Percentiles rank a stretch among this genome's conserved stretches.
Evolutionary conservation across 2,329 filamentous ascomycete genomes (phyloP).

Genomic region (Monilinia vaccinii-corymbosi): DNA sequence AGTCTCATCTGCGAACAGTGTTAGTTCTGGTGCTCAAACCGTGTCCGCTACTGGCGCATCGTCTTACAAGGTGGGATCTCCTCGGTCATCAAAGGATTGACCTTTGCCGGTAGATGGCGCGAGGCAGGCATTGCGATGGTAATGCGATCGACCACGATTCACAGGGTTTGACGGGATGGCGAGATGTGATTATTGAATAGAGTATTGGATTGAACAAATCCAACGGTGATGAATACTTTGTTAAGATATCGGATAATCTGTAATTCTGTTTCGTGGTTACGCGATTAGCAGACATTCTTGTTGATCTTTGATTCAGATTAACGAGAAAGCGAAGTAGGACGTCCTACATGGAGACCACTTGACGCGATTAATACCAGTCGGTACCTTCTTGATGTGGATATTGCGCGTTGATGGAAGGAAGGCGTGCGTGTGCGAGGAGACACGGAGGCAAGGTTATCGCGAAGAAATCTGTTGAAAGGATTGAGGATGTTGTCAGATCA

Average conservation of each 20-base stretch:
- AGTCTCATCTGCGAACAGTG: constrained; percentile 21
- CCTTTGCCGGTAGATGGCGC: constrained; percentile 44
- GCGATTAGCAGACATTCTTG: constrained; percentile 1
- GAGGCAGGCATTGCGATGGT: constrained; percentile 18
- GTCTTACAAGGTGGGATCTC: constrained; percentile 55
- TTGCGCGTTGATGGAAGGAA: not conserved
- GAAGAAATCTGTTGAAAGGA: not conserved
- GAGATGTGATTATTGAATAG: not conserved
- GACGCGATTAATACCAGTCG: not conserved
- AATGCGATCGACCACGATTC: not conserved
- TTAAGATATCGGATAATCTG: not conserved
- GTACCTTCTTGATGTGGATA: not conserved
- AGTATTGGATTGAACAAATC: not conserved
- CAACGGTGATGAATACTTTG: not conserved
- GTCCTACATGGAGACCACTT: constrained; percentile 1
- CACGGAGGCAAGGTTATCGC: constrained; percentile 5
- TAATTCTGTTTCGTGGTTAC: constrained; percentile 4
- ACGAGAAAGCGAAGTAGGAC: not conserved
- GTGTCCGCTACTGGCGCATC: constrained; percentile 13
- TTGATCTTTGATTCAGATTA: not conserved
- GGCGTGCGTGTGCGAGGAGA: not conserved
- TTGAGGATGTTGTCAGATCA: too few species aligned
- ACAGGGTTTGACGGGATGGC: not conserved
- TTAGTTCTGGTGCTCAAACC: constrained; percentile 15
- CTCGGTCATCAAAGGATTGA: constrained; percentile 58